Evolutionary conservation across 768 basidiomycete species (phyloP), one percentile per base, ranked within the genome.

Genomic region (Pisolithus marmoratus): DNA sequence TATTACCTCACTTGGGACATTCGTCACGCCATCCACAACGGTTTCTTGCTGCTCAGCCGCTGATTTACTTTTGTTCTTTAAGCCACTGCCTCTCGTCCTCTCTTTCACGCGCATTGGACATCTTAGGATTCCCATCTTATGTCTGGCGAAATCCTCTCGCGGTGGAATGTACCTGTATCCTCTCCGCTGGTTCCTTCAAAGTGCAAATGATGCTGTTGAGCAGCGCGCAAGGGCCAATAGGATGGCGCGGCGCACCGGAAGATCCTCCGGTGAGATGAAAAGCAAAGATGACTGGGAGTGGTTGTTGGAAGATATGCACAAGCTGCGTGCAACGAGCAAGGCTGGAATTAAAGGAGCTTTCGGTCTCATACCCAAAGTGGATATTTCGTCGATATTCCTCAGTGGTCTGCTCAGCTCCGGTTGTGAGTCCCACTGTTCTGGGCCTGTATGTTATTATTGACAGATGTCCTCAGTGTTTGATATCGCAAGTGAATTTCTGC

Each of bases 121-220:
- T 93, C 47, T 78, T 97, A n/a, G 48, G 95, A 98, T 68, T 81
- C 95, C 2, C 95, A 98, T 66, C 78, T 99, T 12, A 91, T 96
- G 62, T 88, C 89, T 0, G 94, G 91, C 20, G 95, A 98, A 68
- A 90, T 93, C 41, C 73, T 99, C 17, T 80, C 89, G 2, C 79
- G 91, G 26, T 99, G 94, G 94, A 79, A 78, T 59, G 87, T 87
- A 2, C 79, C 88, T 22, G 86, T 86, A 2, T 85, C 90, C n/a
- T 2, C 70, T 97, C 41, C 78, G 83, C n/a, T 97, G 93, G 89
- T 90, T 98, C 68, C 72, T 97, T 19, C 88, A 85, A 60, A 90
- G 90, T 54, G 75, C 81, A 50, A 67, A 76, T 17, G 76, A 91
- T 62, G 70, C 66, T 20, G 66, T 69, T 1, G 84, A 90, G 59